A percentile compares a stretch with the other conserved stretches of the same genome.
These are phyloP conservation scores for Salvia hispanica DNA, from an alignment of 257 asterid species.

Conservation along the genomic window DNA sequence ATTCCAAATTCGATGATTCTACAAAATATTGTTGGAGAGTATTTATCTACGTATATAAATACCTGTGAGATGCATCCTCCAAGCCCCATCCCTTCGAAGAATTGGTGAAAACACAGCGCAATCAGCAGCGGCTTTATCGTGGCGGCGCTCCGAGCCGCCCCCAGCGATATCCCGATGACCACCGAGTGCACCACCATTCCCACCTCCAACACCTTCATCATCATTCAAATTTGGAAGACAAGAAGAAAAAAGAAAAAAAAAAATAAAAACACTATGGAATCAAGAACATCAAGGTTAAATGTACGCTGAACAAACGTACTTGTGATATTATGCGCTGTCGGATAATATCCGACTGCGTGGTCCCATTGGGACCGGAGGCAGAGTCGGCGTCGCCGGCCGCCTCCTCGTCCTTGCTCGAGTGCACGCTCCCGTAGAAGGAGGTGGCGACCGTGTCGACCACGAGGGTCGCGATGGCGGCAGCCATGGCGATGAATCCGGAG, in stretches of 20 bases:
- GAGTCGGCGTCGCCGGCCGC: conserved; percentile 33
- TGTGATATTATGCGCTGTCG: conserved; percentile 63
- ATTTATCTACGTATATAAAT: background rate
- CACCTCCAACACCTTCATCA: conserved; percentile 56
- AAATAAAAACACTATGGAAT: background rate
- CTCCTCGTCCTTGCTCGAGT: conserved; percentile 24
- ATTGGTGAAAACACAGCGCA: conserved; percentile 64
- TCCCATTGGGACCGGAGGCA: conserved; percentile 37
- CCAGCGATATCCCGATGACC: conserved; percentile 59
- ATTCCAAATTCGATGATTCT: conserved; percentile 32
- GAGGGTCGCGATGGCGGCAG: conserved; percentile 42
- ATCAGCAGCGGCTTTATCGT: conserved; percentile 52
- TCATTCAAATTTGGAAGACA: conserved; percentile 31
- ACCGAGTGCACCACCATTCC: conserved; percentile 67
- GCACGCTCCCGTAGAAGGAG: conserved; percentile 39
- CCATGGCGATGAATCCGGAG: conserved; percentile 49
- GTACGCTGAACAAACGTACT: conserved; percentile 29
- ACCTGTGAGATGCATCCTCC: conserved; percentile 75
- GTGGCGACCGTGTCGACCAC: conserved; percentile 51
- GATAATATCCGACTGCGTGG: conserved; percentile 36
- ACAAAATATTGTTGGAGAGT: background rate
- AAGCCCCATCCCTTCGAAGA: conserved; percentile 72
- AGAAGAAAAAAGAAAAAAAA: background rate
- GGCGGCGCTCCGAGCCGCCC: conserved; percentile 46
- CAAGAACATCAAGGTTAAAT: conserved; percentile 44